Base-by-base conservation (phyloP, 1,139 yeast species). In the Yamadazyma diddensiae region DNA sequence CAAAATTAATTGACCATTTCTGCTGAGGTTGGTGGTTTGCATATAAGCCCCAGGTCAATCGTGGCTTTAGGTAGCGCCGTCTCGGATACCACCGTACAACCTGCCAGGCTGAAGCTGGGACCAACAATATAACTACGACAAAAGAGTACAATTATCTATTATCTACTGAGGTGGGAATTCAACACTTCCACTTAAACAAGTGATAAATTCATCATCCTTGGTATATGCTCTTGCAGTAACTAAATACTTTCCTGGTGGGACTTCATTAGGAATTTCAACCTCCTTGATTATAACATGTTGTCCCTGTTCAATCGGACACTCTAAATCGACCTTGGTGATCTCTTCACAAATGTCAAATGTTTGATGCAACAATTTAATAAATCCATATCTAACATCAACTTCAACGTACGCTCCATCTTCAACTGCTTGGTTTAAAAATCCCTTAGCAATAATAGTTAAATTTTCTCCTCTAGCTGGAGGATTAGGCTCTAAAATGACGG, bases 281-380 rank as follows among this genome's bases (percentile, higher is more conserved):
- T 66, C 61, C 59, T 88, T 87, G 22, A 71, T 59, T 39, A 92
- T 63, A 33, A 66, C 62, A 48, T 86, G 81, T 34, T 63, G 57
- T 5, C 97, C 98, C 45, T 76, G 65, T 34, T 67, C 53, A 36
- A 92, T 61, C 2, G 98, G 98, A 56, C 98, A 92, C 33, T 68
- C 69, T 56, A 81, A 62, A 51, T 85, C 95, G 29, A 88, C 90
- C 50, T 87, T 84, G 36, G 77, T 76, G 39, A 87, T 70, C 53
- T 87, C 83, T 45, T 88, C 95, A 60, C 98, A 92, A 41, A 92
- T 68, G 57, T 92, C 97, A 58, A 82, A 83, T 9, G 94, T 84
- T 54, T 87, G 88, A 48, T 86, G 83, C 35, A 94, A 60, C 41
- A 92, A 71, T 50, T 83, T 82, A 57, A 92, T 90, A 63, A 84